Base-by-base conservation (phyloP, 371 early-diverging fungal species). In the Rhizopus stolonifer region DNA sequence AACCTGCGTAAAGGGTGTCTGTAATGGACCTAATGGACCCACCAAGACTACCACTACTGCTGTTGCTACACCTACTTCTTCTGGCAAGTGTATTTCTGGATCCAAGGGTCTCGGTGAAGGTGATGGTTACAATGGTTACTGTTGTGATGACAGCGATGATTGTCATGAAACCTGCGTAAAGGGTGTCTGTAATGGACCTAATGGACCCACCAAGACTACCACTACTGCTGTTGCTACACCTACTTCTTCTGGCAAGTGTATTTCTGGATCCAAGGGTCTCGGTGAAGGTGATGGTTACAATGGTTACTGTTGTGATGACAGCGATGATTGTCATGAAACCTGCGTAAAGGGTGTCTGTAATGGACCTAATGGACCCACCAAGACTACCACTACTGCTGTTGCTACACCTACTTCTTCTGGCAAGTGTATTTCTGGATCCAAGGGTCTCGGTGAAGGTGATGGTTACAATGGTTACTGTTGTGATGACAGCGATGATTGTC, bases 181-280 rank as follows among this genome's bases (percentile, higher is more conserved):
- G 8, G 36, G 36, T 14, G 23, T 49, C 10, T 49, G 40, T 25
- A 59, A 52, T 21, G 54, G 59, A 1, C 53, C 53, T 15, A n/a
- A n/a, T n/a, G 31, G 31, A 29, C 31, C 31, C 10, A 10, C 10
- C 31, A 29, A 29, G 4, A 29, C 31, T 29, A 29, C 31, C 10
- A 29, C 31, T 10, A 29, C 31, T 10, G 10, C 31, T 29, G 31
- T 10, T 29, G 7, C 31, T 29, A 29, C 4, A 10, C 31, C 31
- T 29, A n/a, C 31, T 25, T 4, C 14, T 24, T 4, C 46, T 15
- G 18, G 22, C 17, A 54, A 29, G 0, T 34, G 21, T 49, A 21
- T 14, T 10, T 18, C 19, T 10, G 49, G 36, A 3, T 17, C 18
- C 5, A 10, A 23, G n/a, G 31, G 31, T 2, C 3, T 33, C 13